Percentiles rank a stretch among this genome's conserved stretches.
phyloP scores from a whole-genome alignment of 1,284 basidiomycete species.

The Ceratobasidium sp. region DNA sequence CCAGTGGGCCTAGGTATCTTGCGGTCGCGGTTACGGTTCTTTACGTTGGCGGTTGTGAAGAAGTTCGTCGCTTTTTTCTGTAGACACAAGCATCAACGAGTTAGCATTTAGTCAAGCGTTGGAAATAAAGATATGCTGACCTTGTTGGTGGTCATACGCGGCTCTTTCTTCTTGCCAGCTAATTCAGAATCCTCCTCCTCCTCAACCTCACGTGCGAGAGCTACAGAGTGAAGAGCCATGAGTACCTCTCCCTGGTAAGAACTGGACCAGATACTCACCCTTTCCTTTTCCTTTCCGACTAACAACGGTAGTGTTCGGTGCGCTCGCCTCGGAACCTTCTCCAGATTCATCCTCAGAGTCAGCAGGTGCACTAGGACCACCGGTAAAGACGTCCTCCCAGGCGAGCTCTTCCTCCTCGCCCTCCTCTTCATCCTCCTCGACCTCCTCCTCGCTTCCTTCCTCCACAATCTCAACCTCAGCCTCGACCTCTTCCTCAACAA shows the following conservation, averaged over 20 bases:
- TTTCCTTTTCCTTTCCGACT: constrained; percentile 12
- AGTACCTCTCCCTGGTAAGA: neutral
- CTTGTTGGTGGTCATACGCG: constrained; percentile 92
- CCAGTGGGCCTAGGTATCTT: constrained; percentile 29
- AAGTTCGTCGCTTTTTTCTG: constrained; percentile 92
- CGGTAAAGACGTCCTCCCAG: constrained; percentile 59
- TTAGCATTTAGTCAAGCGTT: constrained; percentile 9
- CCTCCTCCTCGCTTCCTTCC: constrained; percentile 49
- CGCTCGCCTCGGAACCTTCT: constrained; percentile 46
- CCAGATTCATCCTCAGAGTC: constrained; percentile 49
- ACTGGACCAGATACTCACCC: constrained; percentile 1
- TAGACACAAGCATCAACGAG: constrained; percentile 9
- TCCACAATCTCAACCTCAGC: constrained; percentile 46
- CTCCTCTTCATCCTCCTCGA: constrained; percentile 46
- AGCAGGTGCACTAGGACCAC: constrained; percentile 43
- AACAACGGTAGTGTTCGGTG: neutral
- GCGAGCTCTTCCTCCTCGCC: constrained; percentile 54
- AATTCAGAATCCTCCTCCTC: constrained; percentile 49
- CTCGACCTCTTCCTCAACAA: constrained; percentile 63
- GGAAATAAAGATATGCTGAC: constrained; percentile 53
- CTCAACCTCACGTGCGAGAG: neutral
- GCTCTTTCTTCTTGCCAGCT: constrained; percentile 62
- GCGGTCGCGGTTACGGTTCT: constrained; percentile 73
- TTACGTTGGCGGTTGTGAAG: constrained; percentile 87
- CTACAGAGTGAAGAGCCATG: too few species aligned